Percentiles rank a stretch among this genome's conserved stretches.
These are phyloP conservation scores for Annona cherimola DNA, from an alignment of 164 flowering plant species.

Conservation along the genomic window DNA sequence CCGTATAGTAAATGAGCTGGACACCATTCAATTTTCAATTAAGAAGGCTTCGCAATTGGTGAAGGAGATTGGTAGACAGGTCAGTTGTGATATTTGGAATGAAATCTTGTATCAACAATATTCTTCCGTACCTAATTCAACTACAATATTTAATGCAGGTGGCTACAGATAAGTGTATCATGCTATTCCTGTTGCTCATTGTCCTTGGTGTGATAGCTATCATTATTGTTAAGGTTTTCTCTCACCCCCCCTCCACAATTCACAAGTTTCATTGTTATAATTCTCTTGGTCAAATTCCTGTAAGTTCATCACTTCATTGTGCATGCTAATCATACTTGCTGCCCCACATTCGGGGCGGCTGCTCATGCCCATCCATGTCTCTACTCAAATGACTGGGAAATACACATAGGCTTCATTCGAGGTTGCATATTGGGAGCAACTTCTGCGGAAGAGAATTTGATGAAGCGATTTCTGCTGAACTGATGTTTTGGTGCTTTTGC, in stretches of 20 bases:
- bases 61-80: constrained; percentile 99
- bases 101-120: neutral
- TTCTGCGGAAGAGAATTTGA: too few species aligned
- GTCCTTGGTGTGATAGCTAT: constrained; percentile 93
- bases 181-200: constrained; percentile 80
- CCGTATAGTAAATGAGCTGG: constrained; percentile 88
- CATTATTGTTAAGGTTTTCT: constrained; percentile 79
- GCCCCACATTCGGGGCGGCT: neutral
- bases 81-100: constrained; percentile 9
- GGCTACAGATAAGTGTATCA: constrained; percentile 96
- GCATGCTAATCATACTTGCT: neutral
- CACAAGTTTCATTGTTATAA: neutral
- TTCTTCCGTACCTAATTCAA: neutral
- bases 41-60: constrained; percentile 98
- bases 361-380: too few species aligned
- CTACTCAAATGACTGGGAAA: too few species aligned
- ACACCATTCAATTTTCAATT: constrained; percentile 91
- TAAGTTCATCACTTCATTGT: neutral
- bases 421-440: too few species aligned
- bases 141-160: constrained; percentile 42
- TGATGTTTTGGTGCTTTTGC: too few species aligned
- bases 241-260: constrained; percentile 11
- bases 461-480: too few species aligned
- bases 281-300: neutral
- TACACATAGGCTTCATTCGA: too few species aligned